Conservation (phyloP, 768 basidiomycete genomes). For the Pilatotrama ljubarskyi region DNA sequence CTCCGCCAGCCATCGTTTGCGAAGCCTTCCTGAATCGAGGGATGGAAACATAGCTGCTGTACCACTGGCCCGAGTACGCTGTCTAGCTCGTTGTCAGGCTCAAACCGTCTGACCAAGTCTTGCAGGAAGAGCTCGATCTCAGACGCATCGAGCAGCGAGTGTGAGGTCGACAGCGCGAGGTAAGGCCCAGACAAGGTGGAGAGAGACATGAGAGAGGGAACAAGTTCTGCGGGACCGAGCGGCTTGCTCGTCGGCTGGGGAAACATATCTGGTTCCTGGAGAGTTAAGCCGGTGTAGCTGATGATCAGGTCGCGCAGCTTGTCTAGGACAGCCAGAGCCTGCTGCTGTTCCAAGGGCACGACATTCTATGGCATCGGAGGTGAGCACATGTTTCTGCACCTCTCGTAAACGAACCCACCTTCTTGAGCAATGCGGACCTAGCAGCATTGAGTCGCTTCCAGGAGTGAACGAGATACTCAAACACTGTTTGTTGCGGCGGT, state of each 20-base stretch:
- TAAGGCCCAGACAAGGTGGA: conserved; percentile 70
- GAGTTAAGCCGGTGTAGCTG: conserved; percentile 82
- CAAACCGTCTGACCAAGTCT: conserved; percentile 81
- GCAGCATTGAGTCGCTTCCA: conserved; percentile 84
- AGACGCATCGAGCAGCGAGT: conserved; percentile 55
- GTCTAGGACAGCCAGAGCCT: conserved; percentile 64
- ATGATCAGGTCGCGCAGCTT: conserved; percentile 81
- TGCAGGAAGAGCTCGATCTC: conserved; percentile 81
- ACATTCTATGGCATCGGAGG: conserved; percentile 45
- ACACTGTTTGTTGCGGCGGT: conserved; percentile 74
- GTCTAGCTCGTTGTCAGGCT: conserved; percentile 76
- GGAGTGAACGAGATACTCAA: conserved; percentile 87
- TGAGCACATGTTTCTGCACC: not conserved
- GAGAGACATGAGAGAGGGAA: conserved; percentile 77
- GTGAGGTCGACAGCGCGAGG: conserved; percentile 44
- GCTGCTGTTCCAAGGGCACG: conserved; percentile 58
- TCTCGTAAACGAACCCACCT: conserved; percentile 47
- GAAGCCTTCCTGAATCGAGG: conserved; percentile 68
- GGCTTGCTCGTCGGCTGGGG: conserved; percentile 81
- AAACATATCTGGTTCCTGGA: conserved; percentile 95
- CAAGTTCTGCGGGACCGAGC: conserved; percentile 77
- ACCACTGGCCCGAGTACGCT: conserved; percentile 78
- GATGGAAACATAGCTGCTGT: conserved; percentile 58
- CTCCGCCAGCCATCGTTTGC: conserved; percentile 87
- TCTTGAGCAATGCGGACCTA: conserved; percentile 57